Evolutionary conservation across 1,284 basidiomycete species (phyloP).

Genomic region (Entoloma clypeatum): DNA sequence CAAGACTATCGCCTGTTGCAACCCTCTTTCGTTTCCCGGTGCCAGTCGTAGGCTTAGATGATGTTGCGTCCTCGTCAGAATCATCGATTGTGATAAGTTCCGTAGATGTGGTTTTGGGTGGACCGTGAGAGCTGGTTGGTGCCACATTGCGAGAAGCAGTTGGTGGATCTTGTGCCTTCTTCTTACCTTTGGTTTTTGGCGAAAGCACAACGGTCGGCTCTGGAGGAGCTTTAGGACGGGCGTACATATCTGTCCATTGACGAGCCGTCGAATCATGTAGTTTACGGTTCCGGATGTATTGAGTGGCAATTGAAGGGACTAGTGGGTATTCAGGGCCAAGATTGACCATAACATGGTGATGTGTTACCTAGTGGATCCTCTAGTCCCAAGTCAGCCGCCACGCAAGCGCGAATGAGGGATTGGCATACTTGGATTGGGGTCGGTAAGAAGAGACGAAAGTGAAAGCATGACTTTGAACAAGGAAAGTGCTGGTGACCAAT

Average conservation of each 20-base stretch:
- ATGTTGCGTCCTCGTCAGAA: slow-evolving; percentile 34
- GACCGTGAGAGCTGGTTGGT: too few relatives aligned
- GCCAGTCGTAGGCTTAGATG: slow-evolving; percentile 4
- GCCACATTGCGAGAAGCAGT: slow-evolving; percentile 13
- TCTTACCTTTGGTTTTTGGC: slow-evolving; percentile 35
- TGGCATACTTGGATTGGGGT: slow-evolving; percentile 80
- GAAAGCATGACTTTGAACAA: slow-evolving; percentile 90
- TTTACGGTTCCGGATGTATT: slow-evolving; percentile 61
- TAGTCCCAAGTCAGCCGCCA: slow-evolving; percentile 25
- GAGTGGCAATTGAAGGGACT: slow-evolving; percentile 73
- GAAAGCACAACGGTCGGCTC: slow-evolving; percentile 19
- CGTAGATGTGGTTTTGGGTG: slow-evolving; percentile 10
- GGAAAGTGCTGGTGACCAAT: slow-evolving; percentile 89
- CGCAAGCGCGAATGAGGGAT: slow-evolving; percentile 3
- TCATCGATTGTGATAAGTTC: slow-evolving; percentile 48
- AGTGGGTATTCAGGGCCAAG: neutral
- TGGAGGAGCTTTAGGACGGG: slow-evolving; percentile 42
- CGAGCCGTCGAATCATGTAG: slow-evolving; percentile 64
- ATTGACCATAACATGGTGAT: neutral
- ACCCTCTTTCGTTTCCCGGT: slow-evolving; percentile 17
- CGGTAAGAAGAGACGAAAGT: slow-evolving; percentile 81
- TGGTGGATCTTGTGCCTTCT: slow-evolving; percentile 18
- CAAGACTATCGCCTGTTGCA: slow-evolving; percentile 10
- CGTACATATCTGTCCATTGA: slow-evolving; percentile 61
- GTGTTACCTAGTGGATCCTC: slow-evolving; percentile 68